A percentile compares a stretch with the other conserved stretches of the same genome.
phyloP scores from a whole-genome alignment of 768 basidiomycete species.

The Xerocomus potaroensis region DNA sequence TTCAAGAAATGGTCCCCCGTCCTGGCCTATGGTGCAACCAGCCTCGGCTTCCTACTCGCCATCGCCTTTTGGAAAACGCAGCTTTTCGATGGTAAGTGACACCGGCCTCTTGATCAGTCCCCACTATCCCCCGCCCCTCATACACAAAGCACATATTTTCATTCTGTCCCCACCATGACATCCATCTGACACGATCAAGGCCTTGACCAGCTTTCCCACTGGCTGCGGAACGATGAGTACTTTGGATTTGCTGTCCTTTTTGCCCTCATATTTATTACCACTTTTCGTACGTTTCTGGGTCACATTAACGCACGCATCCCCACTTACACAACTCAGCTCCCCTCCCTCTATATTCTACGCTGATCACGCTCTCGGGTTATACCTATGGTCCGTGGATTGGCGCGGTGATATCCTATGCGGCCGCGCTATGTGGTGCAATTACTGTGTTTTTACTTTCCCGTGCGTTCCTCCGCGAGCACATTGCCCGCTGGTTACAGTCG shows the following conservation, averaged over 20 bases:
- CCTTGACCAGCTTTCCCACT: conserved; percentile 76
- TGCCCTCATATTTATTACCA: conserved; percentile 79
- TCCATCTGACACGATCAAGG: too few species aligned
- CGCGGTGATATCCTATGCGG: conserved; percentile 81
- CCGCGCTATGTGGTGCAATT: conserved; percentile 81
- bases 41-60: conserved; percentile 71
- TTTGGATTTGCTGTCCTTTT: conserved; percentile 80
- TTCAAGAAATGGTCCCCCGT: conserved; percentile 75
- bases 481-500: conserved; percentile 68
- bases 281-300: conserved; percentile 62
- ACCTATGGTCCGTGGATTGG: conserved; percentile 84
- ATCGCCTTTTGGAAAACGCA: conserved; percentile 80
- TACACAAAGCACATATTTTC: too few species aligned
- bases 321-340: conserved; percentile 53
- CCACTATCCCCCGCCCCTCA: too few species aligned
- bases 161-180: not conserved
- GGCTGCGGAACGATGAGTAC: conserved; percentile 67
- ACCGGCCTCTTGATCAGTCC: not conserved
- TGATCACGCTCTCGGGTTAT: conserved; percentile 90
- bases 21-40: conserved; percentile 72
- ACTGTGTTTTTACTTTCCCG: conserved; percentile 81
- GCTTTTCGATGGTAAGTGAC: conserved; percentile 69
- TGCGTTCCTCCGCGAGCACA: conserved; percentile 62
- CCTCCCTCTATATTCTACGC: conserved; percentile 86
- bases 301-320: conserved; percentile 1